Evolutionary conservation across 148 eudicot genomes (phyloP).

Genomic region (Fagopyrum esculentum): DNA sequence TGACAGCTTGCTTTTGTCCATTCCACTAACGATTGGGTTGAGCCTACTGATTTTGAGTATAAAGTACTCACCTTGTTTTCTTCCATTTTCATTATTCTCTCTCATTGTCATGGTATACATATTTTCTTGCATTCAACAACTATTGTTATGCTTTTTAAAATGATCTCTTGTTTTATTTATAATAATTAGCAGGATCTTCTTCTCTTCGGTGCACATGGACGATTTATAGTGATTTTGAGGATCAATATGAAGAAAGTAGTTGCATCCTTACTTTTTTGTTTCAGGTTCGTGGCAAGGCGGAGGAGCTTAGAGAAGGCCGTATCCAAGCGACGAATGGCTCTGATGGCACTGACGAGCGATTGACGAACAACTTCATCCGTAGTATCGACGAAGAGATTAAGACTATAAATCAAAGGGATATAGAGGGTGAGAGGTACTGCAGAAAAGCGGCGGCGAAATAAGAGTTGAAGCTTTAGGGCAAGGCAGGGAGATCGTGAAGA

Average conservation of each 20-base stretch:
- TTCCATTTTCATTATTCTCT: neutral
- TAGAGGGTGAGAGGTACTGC: slow-evolving; percentile 61
- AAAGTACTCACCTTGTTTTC: slow-evolving; percentile 9
- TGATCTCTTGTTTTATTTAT: neutral
- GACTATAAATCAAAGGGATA: slow-evolving; percentile 55
- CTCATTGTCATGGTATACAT: neutral
- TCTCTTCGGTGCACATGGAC: too few species aligned
- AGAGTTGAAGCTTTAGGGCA: slow-evolving; percentile 17
- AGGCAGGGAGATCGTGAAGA: neutral
- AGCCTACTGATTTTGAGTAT: slow-evolving; percentile 8
- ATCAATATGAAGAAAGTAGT: too few species aligned
- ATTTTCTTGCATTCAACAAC: neutral
- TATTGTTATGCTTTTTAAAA: neutral
- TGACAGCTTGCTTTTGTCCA: too few species aligned
- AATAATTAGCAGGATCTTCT: neutral
- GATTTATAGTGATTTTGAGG: too few species aligned
- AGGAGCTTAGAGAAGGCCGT: slow-evolving; percentile 34
- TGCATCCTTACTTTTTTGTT: too few species aligned
- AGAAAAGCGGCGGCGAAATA: slow-evolving; percentile 72
- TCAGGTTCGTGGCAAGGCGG: neutral
- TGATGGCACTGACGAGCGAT: slow-evolving; percentile 22
- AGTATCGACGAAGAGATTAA: slow-evolving; percentile 53
- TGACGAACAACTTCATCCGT: slow-evolving; percentile 40
- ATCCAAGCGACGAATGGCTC: slow-evolving; percentile 41
- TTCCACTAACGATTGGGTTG: neutral